These are phyloP conservation scores for Marasmius tenuissimus DNA, from an alignment of 1,284 basidiomycete species.

Conservation along the genomic window DNA sequence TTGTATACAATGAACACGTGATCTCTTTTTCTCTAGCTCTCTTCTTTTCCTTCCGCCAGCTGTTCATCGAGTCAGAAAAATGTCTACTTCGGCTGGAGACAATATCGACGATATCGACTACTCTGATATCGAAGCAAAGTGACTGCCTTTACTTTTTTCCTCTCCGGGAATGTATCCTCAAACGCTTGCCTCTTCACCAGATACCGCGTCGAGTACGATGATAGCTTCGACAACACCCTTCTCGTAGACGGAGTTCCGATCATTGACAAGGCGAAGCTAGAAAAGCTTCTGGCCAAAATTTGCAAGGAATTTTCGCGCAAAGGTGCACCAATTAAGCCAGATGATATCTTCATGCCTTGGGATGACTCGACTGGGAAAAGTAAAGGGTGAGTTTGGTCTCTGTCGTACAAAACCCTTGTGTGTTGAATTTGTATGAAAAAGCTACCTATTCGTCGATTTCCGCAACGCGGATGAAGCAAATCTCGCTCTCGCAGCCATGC, in stretches of 20 bases:
- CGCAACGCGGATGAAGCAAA: slow-evolving; percentile 80
- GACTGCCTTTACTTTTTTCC: slow-evolving; percentile 24
- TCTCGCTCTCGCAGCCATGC: slow-evolving; percentile 77
- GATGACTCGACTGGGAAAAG: slow-evolving; percentile 76
- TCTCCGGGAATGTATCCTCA: neutral
- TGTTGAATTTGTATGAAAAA: slow-evolving; percentile 28
- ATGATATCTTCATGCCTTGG: slow-evolving; percentile 85
- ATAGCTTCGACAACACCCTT: slow-evolving; percentile 84
- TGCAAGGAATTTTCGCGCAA: slow-evolving; percentile 81
- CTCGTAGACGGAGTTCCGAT: slow-evolving; percentile 87
- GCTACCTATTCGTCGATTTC: slow-evolving; percentile 91
- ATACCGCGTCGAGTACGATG: slow-evolving; percentile 78
- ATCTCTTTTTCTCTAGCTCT: neutral
- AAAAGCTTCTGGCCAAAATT: slow-evolving; percentile 78
- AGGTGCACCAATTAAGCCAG: slow-evolving; percentile 74
- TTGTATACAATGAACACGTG: neutral
- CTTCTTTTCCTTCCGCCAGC: neutral
- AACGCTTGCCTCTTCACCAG: slow-evolving; percentile 36
- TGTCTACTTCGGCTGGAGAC: slow-evolving; percentile 31
- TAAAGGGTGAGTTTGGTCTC: slow-evolving; percentile 70
- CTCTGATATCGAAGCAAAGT: slow-evolving; percentile 94
- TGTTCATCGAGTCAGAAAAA: slow-evolving; percentile 23
- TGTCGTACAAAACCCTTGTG: slow-evolving; percentile 1
- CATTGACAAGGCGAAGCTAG: slow-evolving; percentile 81
- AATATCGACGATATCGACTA: slow-evolving; percentile 84